Evolutionary conservation across 31 red algal species (phyloP).

Genomic region (Odonthalia washingtoniensis): DNA sequence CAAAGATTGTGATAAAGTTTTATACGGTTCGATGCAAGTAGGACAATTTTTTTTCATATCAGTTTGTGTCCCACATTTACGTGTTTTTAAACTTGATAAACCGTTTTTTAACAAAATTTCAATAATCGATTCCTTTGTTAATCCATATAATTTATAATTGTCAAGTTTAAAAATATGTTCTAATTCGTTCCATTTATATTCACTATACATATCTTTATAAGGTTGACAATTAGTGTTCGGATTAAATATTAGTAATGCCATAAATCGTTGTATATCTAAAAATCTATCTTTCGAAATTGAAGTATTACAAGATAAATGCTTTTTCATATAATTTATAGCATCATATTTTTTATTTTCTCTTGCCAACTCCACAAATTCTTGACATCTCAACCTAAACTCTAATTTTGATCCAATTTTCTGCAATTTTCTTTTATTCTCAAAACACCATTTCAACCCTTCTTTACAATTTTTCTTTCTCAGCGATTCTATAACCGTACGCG

Average conservation of each 20-base stretch:
- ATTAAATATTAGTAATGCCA: slow-evolving; percentile 88
- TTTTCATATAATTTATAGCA: slow-evolving; percentile 81
- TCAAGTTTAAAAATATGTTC: slow-evolving; percentile 75
- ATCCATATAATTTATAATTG: slow-evolving; percentile 83
- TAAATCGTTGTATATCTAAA: slow-evolving; percentile 67
- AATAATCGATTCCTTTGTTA: slow-evolving; percentile 83
- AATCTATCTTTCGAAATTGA: slow-evolving; percentile 56
- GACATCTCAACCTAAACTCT: slow-evolving; percentile 84
- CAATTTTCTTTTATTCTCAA: slow-evolving; percentile 91
- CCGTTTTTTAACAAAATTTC: slow-evolving; percentile 90
- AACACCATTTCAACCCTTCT: slow-evolving; percentile 89
- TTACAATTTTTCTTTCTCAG: slow-evolving; percentile 71
- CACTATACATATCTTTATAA: slow-evolving; percentile 86
- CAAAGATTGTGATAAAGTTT: slow-evolving; percentile 74
- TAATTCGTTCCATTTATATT: slow-evolving; percentile 83
- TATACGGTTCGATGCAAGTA: slow-evolving; percentile 91
- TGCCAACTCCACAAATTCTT: slow-evolving; percentile 97
- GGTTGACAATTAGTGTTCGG: slow-evolving; percentile 85
- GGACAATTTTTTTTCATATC: slow-evolving; percentile 84
- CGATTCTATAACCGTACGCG: slow-evolving; percentile 71
- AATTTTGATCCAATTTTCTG: slow-evolving; percentile 81
- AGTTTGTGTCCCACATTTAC: slow-evolving; percentile 80
- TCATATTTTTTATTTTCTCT: slow-evolving; percentile 67
- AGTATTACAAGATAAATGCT: slow-evolving; percentile 68
- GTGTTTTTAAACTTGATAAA: slow-evolving; percentile 86